These are phyloP conservation scores for Peronospora destructor DNA, from an alignment of 352 stramenopile species.

Conservation along the genomic window DNA sequence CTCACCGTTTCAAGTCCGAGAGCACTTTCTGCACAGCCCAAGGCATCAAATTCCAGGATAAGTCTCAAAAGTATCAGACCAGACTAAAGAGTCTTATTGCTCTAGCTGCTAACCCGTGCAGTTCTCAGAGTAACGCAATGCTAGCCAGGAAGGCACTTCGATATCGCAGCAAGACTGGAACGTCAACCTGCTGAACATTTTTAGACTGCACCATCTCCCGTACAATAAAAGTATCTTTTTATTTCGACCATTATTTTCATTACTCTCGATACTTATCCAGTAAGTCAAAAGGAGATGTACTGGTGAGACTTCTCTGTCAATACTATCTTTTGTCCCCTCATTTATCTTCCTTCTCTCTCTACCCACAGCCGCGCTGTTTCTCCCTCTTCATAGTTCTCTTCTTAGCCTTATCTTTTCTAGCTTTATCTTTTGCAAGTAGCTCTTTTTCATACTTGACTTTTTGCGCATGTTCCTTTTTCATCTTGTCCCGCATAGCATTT, in stretches of 20 bases:
- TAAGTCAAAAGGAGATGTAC: not conserved
- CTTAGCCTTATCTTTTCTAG: slow-evolving; percentile 71
- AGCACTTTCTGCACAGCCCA: slow-evolving; percentile 25
- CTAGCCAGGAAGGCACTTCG: slow-evolving; percentile 26
- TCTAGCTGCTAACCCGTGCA: slow-evolving; percentile 12
- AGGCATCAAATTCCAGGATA: slow-evolving; percentile 22
- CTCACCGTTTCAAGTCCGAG: slow-evolving; percentile 17
- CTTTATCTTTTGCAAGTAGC: slow-evolving; percentile 56
- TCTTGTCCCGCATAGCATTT: slow-evolving; percentile 49
- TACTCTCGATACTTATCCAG: not conserved
- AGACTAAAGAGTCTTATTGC: slow-evolving; percentile 14
- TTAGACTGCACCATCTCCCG: slow-evolving; percentile 7
- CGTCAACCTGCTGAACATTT: slow-evolving; percentile 12
- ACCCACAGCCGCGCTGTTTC: slow-evolving; percentile 61
- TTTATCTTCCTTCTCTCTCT: slow-evolving; percentile 8
- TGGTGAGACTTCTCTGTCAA: not conserved
- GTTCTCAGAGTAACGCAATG: slow-evolving; percentile 14
- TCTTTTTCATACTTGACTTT: slow-evolving; percentile 69
- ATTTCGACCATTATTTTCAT: not conserved
- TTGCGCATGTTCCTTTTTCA: slow-evolving; percentile 69
- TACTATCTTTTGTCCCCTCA: not conserved
- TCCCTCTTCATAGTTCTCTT: slow-evolving; percentile 63
- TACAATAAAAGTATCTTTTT: slow-evolving; percentile 7
- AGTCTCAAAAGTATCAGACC: slow-evolving; percentile 11
- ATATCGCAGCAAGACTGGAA: slow-evolving; percentile 23